These are phyloP conservation scores for Periconia sp. DNA, from an alignment of 2,329 filamentous ascomycete genomes.

Conservation along the genomic window DNA sequence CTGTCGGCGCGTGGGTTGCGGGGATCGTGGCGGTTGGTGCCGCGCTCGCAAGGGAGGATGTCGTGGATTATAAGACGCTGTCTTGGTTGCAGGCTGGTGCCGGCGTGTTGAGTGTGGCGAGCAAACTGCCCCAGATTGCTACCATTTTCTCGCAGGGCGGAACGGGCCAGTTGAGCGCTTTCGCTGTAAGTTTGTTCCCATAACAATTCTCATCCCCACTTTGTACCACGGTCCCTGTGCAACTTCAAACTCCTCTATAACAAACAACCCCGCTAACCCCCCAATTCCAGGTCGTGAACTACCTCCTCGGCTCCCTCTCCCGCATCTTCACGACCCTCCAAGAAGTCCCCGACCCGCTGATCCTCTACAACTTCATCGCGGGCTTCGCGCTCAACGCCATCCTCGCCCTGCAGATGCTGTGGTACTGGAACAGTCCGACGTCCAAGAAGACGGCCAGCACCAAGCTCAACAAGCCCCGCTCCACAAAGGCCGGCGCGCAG, in stretches of 20 bases:
- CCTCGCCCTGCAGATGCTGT: constrained; percentile 86
- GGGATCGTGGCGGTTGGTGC: constrained; percentile 70
- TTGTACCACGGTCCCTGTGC: neutral
- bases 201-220: neutral
- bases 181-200: constrained; percentile 67
- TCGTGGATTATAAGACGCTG: constrained; percentile 69
- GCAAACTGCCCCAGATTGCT: constrained; percentile 91
- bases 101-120: constrained; percentile 78
- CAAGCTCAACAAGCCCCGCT: constrained; percentile 44
- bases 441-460: constrained; percentile 34
- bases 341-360: constrained; percentile 95
- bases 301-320: constrained; percentile 86
- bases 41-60: constrained; percentile 66
- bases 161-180: constrained; percentile 94
- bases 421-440: constrained; percentile 79
- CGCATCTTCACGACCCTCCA: constrained; percentile 98
- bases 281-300: constrained; percentile 83
- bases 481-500: constrained; percentile 23
- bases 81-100: constrained; percentile 80
- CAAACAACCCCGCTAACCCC: neutral
- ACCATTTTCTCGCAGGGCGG: constrained; percentile 83
- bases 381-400: constrained; percentile 89
- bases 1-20: constrained; percentile 77
- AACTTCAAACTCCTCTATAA: neutral
- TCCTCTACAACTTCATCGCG: constrained; percentile 90